Evolutionary conservation across 352 stramenopile genomes (phyloP).

Genomic region (Phytophthora fragariae): DNA sequence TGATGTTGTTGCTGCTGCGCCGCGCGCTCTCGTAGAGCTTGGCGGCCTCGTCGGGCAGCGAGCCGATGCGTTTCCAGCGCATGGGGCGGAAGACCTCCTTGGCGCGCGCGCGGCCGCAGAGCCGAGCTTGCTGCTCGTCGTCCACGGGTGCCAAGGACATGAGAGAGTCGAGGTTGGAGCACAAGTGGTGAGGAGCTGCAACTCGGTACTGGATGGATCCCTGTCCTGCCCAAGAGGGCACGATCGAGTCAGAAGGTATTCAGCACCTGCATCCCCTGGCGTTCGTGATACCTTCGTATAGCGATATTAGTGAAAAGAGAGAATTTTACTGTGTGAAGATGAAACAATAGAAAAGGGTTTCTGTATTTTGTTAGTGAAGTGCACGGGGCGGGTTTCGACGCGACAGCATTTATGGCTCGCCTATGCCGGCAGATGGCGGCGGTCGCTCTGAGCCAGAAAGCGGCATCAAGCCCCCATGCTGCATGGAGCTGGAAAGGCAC

Average conservation of each 20-base stretch:
- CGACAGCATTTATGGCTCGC: constrained; percentile 20
- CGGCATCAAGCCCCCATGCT: not conserved
- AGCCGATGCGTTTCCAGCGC: constrained; percentile 72
- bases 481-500: not conserved
- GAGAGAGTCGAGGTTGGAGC: not conserved
- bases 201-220: not conserved
- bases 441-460: not conserved
- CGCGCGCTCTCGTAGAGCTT: constrained; percentile 66
- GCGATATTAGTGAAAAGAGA: too few relatives aligned
- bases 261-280: constrained; percentile 20
- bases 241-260: constrained; percentile 23
- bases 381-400: constrained; percentile 6
- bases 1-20: not conserved
- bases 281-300: not conserved
- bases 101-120: constrained; percentile 57
- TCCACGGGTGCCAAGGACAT: constrained; percentile 48
- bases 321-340: too few relatives aligned
- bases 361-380: not conserved
- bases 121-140: constrained; percentile 63
- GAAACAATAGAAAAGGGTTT: not conserved
- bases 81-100: constrained; percentile 78
- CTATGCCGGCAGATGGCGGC: constrained; percentile 13
- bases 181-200: not conserved
- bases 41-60: constrained; percentile 56
- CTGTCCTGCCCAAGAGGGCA: not conserved